phyloP scores from a whole-genome alignment of 192 early-diverging fungal species.

The Podila epicladia region DNA sequence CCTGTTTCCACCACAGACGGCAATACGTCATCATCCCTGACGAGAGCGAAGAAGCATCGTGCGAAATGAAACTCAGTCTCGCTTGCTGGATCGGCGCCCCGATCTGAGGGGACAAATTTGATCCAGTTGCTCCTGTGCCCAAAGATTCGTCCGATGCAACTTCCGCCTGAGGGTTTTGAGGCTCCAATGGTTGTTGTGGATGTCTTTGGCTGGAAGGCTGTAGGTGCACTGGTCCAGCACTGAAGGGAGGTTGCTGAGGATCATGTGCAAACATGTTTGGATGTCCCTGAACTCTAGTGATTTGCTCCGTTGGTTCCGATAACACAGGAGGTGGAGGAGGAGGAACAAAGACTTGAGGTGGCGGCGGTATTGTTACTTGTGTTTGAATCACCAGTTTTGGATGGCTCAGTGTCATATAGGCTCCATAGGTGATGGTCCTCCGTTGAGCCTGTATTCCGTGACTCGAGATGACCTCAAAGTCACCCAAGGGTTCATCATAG shows the following conservation, averaged over 20 bases:
- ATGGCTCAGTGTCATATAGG: conserved; percentile 37
- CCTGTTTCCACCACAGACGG: conserved; percentile 23
- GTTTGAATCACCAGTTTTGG: conserved; percentile 23
- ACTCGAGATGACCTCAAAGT: conserved; percentile 32
- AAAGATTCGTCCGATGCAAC: neutral
- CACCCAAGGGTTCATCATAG: conserved; percentile 31
- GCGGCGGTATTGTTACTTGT: neutral
- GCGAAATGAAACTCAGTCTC: neutral
- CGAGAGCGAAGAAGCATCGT: conserved; percentile 4
- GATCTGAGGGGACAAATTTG: conserved; percentile 27
- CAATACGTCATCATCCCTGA: neutral
- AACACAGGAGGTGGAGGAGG: neutral
- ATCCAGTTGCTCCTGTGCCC: neutral
- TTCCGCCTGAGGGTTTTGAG: conserved; percentile 37
- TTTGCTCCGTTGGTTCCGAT: conserved; percentile 1
- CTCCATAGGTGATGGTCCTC: conserved; percentile 35
- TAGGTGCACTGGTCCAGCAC: conserved; percentile 1
- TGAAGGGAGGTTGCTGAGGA: conserved; percentile 34
- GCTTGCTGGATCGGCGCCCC: conserved; percentile 14
- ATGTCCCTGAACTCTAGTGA: conserved; percentile 2
- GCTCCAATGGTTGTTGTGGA: conserved; percentile 42
- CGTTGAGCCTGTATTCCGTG: conserved; percentile 18
- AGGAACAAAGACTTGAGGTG: neutral
- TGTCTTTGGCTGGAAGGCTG: conserved; percentile 33
- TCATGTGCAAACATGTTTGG: conserved; percentile 14